phyloP scores from a whole-genome alignment of 106 monocot species.

The Cymbidium sinense region DNA sequence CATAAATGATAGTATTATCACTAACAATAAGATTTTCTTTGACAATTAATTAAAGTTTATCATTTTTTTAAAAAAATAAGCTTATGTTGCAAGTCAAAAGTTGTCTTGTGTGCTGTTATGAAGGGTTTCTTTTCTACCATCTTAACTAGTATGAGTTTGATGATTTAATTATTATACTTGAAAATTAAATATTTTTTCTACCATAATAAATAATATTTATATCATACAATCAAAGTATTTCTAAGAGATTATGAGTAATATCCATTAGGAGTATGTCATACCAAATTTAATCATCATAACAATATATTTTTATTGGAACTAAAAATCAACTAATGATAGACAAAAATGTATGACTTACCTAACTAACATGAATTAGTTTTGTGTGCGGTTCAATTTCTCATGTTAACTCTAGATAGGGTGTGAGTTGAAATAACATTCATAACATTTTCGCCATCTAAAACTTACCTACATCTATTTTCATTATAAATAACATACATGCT shows the following conservation, averaged over 20 bases:
- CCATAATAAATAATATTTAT: background rate
- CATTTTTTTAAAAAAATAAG: too few species aligned
- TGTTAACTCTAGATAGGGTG: background rate
- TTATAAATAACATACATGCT: background rate
- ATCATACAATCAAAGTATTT: too few species aligned
- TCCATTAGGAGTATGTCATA: background rate
- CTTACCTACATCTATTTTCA: background rate
- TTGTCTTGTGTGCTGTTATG: too few species aligned
- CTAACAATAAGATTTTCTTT: too few species aligned
- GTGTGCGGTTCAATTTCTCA: background rate
- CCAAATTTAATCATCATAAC: background rate
- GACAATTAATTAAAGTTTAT: too few species aligned
- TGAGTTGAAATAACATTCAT: background rate
- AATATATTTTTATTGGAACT: too few species aligned
- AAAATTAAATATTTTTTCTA: background rate
- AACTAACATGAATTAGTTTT: background rate
- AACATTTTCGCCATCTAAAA: background rate
- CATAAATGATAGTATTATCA: too few species aligned
- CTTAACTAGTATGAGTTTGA: background rate
- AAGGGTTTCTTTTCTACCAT: too few species aligned
- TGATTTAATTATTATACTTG: background rate
- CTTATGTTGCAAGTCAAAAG: too few species aligned
- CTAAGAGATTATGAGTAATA: background rate
- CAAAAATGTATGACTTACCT: background rate
- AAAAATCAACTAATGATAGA: too few species aligned